phyloP scores from a whole-genome alignment of 768 basidiomycete species.

The Lyophyllum decastes region DNA sequence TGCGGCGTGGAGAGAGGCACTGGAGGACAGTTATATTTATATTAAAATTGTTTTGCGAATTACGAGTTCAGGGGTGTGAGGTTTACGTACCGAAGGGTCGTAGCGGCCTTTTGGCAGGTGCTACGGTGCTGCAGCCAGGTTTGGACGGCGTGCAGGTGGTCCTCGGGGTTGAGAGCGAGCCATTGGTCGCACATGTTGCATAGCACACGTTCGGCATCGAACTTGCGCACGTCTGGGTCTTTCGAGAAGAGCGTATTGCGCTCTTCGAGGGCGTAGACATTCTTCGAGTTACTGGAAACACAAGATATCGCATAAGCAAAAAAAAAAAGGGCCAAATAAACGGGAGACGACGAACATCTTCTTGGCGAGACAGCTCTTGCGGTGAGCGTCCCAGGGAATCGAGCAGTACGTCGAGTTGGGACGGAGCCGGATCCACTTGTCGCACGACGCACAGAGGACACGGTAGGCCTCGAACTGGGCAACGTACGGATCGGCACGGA shows the following conservation, averaged over 20 bases:
- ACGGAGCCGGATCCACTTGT: conserved; percentile 85
- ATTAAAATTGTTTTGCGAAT: no score
- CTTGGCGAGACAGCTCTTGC: conserved; percentile 81
- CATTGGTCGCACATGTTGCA: conserved; percentile 71
- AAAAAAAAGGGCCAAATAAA: not conserved
- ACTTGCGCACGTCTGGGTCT: conserved; percentile 74
- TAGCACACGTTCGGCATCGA: conserved; percentile 70
- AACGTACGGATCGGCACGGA: conserved; percentile 71
- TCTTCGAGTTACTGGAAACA: conserved; percentile 41
- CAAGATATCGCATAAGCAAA: not conserved
- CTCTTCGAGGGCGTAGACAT: conserved; percentile 60
- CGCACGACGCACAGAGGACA: conserved; percentile 76
- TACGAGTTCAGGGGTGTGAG: not conserved
- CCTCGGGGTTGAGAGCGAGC: conserved; percentile 61
- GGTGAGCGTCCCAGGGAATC: conserved; percentile 87
- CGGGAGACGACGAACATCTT: conserved; percentile 55
- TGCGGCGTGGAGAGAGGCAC: not conserved
- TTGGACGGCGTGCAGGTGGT: conserved; percentile 62
- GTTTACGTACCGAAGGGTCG: conserved; percentile 10
- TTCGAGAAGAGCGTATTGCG: conserved; percentile 58
- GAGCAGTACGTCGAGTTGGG: conserved; percentile 87
- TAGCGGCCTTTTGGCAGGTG: conserved; percentile 45
- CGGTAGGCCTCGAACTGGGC: conserved; percentile 81
- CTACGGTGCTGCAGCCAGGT: conserved; percentile 66
- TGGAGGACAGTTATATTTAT: no score